Evolutionary conservation across 371 early-diverging fungal species (phyloP).

Genomic region (Globomyces sp.): DNA sequence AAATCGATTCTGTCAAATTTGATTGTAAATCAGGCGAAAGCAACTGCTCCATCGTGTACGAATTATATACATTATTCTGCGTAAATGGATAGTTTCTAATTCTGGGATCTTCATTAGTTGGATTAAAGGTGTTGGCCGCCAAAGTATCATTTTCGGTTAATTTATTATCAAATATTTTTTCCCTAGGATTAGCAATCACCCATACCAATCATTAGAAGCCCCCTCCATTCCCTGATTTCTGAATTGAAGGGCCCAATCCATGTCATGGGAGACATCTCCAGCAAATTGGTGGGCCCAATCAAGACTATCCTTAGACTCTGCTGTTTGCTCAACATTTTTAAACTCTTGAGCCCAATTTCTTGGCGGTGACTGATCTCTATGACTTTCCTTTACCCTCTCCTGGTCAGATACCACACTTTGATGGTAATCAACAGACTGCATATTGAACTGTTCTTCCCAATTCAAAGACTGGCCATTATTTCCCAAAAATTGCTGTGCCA

Average conservation of each 20-base stretch:
- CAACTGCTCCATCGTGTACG: conserved; percentile 38
- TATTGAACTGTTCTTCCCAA: conserved; percentile 61
- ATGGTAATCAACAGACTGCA: conserved; percentile 1
- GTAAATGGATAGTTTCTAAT: conserved; percentile 67
- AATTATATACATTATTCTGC: conserved; percentile 73
- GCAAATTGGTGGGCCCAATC: conserved; percentile 2
- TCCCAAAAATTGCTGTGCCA: conserved; percentile 51
- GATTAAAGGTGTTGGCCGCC: background rate
- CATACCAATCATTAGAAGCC: background rate
- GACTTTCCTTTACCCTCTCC: background rate
- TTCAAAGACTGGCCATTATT: conserved; percentile 35
- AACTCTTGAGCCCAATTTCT: conserved; percentile 1
- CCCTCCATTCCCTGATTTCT: conserved; percentile 12
- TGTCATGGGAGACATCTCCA: conserved; percentile 30
- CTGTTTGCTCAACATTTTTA: background rate
- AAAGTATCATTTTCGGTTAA: too few relatives aligned
- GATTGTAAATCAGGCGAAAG: conserved; percentile 45
- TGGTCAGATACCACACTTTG: background rate
- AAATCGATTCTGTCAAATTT: conserved; percentile 75
- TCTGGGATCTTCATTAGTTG: conserved; percentile 25
- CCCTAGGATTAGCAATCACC: background rate
- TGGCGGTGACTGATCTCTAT: background rate
- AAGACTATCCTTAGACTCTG: background rate
- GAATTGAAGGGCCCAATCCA: conserved; percentile 73
- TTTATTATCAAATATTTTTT: background rate